A percentile compares a stretch with the other conserved stretches of the same genome.
These are phyloP conservation scores for Globisporangium spinosum DNA, from an alignment of 352 stramenopile genomes.

Conservation along the genomic window DNA sequence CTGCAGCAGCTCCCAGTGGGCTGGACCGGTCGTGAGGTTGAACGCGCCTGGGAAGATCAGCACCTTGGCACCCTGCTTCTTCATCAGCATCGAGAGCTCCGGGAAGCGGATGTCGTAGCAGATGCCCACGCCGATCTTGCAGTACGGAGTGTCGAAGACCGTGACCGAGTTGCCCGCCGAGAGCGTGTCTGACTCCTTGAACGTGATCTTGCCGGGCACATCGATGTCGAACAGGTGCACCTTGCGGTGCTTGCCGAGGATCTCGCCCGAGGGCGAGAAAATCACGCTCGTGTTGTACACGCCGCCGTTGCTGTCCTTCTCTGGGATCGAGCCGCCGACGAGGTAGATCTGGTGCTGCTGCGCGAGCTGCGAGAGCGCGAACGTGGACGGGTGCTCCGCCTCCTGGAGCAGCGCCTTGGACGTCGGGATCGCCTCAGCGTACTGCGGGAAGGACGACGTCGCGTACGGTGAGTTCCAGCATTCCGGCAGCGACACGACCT, in stretches of 20 bases:
- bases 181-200: constrained; percentile 99
- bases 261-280: constrained; percentile 90
- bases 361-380: constrained; percentile 89
- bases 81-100: constrained; percentile 96
- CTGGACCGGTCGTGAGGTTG: constrained; percentile 91
- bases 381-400: constrained; percentile 77
- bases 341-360: constrained; percentile 90
- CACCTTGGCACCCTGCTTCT: constrained; percentile 87
- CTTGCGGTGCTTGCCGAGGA: constrained; percentile 99
- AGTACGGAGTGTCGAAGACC: constrained; percentile 86
- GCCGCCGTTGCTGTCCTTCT: constrained; percentile 72
- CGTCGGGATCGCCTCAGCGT: constrained; percentile 94
- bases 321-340: constrained; percentile 96
- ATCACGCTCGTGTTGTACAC: constrained; percentile 99
- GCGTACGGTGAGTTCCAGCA: constrained; percentile 98
- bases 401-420: constrained; percentile 49
- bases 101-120: constrained; percentile 99
- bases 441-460: constrained; percentile 95
- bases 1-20: constrained; percentile 99
- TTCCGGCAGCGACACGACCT: constrained; percentile 92
- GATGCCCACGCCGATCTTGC: constrained; percentile 97
- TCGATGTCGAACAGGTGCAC: constrained; percentile 99
- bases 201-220: constrained; percentile 98
- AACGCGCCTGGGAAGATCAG: constrained; percentile 86
- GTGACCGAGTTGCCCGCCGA: constrained; percentile 88